Percentiles rank a stretch among this genome's conserved stretches.
Evolutionary conservation across 202 grass and related monocot species (phyloP).

Genomic region (Setaria italica): DNA sequence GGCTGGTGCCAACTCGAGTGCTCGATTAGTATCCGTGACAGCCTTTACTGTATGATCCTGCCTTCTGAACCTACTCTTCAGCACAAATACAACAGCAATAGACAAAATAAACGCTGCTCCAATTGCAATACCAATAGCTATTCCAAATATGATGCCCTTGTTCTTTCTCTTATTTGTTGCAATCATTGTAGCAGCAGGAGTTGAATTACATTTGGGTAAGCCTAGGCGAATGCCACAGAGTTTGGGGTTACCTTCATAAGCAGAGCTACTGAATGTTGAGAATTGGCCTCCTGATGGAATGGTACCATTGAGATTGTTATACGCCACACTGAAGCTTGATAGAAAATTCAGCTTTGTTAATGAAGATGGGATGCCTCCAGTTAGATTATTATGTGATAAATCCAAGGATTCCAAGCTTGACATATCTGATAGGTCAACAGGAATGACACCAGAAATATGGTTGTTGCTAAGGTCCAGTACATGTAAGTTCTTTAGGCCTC

Average conservation of each 20-base stretch:
- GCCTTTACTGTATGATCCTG: conserved; percentile 62
- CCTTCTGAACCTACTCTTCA: conserved; percentile 53
- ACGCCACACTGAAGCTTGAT: conserved; percentile 88
- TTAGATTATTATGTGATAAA: conserved; percentile 90
- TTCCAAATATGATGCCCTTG: conserved; percentile 70
- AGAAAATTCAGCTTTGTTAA: conserved; percentile 87
- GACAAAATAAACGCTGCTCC: conserved; percentile 66
- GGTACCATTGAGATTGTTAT: conserved; percentile 84
- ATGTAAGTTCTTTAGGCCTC: conserved; percentile 74
- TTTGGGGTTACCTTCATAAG: conserved; percentile 85
- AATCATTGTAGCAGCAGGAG: conserved; percentile 38
- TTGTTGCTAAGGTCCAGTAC: conserved; percentile 84
- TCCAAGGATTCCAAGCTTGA: conserved; percentile 79
- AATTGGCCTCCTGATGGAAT: conserved; percentile 86
- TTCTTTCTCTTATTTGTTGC: conserved; percentile 53
- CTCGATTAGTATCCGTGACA: conserved; percentile 59
- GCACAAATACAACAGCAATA: conserved; percentile 60
- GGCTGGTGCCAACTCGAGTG: conserved; percentile 65
- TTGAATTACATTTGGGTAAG: conserved; percentile 35
- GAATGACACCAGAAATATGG: conserved; percentile 70
- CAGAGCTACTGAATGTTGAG: conserved; percentile 75
- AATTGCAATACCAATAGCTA: conserved; percentile 66
- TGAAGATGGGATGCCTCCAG: conserved; percentile 80
- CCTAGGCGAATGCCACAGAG: conserved; percentile 61
- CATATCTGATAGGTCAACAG: conserved; percentile 79